phyloP scores from a whole-genome alignment of 192 early-diverging fungal species.

The Umbelopsis sp. region DNA sequence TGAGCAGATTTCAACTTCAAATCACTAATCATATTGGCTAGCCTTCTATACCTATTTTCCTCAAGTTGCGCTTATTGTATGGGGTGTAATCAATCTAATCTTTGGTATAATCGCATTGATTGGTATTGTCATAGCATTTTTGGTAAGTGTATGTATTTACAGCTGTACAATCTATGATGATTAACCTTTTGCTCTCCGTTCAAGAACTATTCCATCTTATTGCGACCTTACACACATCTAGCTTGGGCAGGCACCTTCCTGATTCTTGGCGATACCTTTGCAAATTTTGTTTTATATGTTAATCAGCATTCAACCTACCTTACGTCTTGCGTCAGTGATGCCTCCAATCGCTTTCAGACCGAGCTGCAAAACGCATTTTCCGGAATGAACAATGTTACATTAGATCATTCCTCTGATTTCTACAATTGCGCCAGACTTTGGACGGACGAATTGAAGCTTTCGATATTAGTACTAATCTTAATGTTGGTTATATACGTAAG shows the following conservation, averaged over 20 bases:
- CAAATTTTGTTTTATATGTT: slow-evolving; percentile 2
- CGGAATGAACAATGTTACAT: not conserved
- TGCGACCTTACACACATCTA: not conserved
- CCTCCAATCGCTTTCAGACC: not conserved
- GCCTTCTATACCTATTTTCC: slow-evolving; percentile 24
- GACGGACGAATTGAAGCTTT: slow-evolving; percentile 18
- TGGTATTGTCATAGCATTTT: not conserved
- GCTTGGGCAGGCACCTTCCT: not conserved
- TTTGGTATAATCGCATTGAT: slow-evolving; percentile 21
- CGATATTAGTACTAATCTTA: not conserved
- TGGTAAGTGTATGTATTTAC: not conserved
- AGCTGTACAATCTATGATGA: not conserved
- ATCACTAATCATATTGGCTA: not conserved
- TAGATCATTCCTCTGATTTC: slow-evolving; percentile 10
- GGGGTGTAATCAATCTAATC: slow-evolving; percentile 29
- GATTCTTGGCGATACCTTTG: slow-evolving; percentile 16
- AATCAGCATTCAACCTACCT: not conserved
- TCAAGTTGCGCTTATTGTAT: slow-evolving; percentile 20
- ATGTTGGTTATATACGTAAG: slow-evolving; percentile 22
- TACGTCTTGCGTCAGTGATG: not conserved
- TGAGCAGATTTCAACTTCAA: no score
- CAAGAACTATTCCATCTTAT: not conserved
- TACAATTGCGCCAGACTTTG: slow-evolving; percentile 18
- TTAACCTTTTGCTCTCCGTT: not conserved
- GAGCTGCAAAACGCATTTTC: not conserved